phyloP scores from a whole-genome alignment of 139 green algal species.

The Eudorina sp. region DNA sequence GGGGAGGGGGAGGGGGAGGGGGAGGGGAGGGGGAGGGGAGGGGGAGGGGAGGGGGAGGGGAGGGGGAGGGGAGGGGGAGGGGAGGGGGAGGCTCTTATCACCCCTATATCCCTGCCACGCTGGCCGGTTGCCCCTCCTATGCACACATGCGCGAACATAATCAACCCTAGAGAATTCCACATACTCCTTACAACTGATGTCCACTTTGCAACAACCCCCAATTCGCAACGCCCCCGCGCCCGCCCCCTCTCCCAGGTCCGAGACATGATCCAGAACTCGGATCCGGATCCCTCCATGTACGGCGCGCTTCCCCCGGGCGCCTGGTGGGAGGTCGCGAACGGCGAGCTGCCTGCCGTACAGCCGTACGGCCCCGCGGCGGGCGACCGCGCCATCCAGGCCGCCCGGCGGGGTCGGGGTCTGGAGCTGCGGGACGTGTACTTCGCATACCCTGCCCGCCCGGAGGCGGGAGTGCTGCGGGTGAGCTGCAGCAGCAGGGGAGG shows the following conservation, averaged over 20 bases:
- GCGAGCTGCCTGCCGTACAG: constrained; percentile 53
- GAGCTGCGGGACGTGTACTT: constrained; percentile 81
- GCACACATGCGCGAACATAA: too few species aligned
- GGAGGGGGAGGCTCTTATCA: not conserved
- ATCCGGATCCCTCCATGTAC: constrained; percentile 85
- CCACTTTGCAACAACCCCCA: too few species aligned
- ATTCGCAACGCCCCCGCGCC: not conserved
- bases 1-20: not conserved
- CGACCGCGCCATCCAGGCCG: constrained; percentile 62
- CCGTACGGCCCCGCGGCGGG: constrained; percentile 63
- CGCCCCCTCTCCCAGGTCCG: constrained; percentile 56
- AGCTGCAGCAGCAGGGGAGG: not conserved
- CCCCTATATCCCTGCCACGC: too few species aligned
- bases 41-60: not conserved
- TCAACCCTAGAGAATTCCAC: not conserved
- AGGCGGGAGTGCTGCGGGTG: constrained; percentile 38
- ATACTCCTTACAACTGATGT: too few species aligned
- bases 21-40: not conserved
- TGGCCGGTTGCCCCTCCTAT: too few species aligned
- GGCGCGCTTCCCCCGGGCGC: constrained; percentile 84
- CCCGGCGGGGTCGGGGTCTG: constrained; percentile 62
- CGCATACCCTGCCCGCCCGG: constrained; percentile 79
- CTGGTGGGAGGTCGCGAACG: constrained; percentile 81
- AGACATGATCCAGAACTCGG: constrained; percentile 60
- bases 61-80: not conserved